phyloP scores from a whole-genome alignment of 2,329 filamentous ascomycete species.

The Grosmannia huntii region DNA sequence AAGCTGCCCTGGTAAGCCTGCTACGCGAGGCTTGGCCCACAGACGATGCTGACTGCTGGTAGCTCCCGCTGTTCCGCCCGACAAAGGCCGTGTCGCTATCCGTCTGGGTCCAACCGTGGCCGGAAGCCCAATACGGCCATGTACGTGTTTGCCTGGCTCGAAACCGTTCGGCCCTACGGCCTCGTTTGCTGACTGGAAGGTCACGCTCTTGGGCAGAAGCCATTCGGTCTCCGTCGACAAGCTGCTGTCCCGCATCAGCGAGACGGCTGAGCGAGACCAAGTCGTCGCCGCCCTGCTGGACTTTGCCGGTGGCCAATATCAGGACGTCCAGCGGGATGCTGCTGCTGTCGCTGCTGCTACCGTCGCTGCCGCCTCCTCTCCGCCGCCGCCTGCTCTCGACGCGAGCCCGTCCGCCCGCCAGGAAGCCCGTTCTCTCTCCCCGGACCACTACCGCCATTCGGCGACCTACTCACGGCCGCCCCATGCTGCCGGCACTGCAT shows the following conservation, averaged over 20 bases:
- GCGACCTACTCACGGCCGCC: not conserved
- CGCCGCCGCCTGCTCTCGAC: not conserved
- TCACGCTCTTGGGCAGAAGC: constrained; percentile 5
- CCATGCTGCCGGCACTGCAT: not conserved
- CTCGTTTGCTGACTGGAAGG: not conserved
- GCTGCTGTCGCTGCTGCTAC: not conserved
- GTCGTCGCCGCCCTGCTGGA: constrained; percentile 12
- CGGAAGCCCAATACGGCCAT: constrained; percentile 14
- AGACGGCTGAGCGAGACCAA: constrained; percentile 14
- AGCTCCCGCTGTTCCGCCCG: constrained; percentile 9
- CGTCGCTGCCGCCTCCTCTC: not conserved
- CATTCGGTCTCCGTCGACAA: constrained; percentile 14
- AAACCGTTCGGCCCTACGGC: no score
- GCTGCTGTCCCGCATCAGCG: constrained; percentile 14
- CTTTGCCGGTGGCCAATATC: constrained; percentile 8
- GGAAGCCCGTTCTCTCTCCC: not conserved
- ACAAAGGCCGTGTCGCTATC: constrained; percentile 11
- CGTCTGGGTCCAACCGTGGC: constrained; percentile 11
- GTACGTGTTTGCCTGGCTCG: not conserved
- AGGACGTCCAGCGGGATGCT: not conserved
- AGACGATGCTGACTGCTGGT: not conserved
- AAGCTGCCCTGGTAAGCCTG: constrained; percentile 10
- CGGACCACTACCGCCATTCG: not conserved
- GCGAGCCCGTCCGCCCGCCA: not conserved
- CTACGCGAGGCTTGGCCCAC: not conserved